These are phyloP conservation scores for Penicillium sp. DNA, from an alignment of 2,329 filamentous ascomycete species.

Conservation along the genomic window DNA sequence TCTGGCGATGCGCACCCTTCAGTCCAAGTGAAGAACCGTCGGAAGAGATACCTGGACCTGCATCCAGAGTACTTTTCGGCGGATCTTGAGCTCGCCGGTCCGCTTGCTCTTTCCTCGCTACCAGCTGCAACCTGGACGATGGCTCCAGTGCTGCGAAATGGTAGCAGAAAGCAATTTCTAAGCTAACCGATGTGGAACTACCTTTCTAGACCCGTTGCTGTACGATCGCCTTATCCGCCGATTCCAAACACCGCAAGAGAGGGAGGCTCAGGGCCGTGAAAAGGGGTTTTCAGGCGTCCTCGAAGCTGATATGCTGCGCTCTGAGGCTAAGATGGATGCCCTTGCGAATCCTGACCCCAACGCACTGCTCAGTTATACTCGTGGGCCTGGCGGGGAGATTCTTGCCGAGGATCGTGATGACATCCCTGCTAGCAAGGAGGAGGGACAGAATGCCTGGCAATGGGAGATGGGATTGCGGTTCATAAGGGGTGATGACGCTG, in stretches of 20 bases:
- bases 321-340: slow-evolving; percentile 67
- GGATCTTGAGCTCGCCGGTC: slow-evolving; percentile 59
- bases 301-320: slow-evolving; percentile 69
- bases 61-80: slow-evolving; percentile 68
- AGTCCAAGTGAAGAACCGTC: slow-evolving; percentile 65
- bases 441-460: slow-evolving; percentile 64
- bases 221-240: slow-evolving; percentile 75
- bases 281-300: slow-evolving; percentile 76
- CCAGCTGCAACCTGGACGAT: slow-evolving; percentile 9
- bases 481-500: slow-evolving; percentile 65
- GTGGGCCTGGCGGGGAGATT: slow-evolving; percentile 52
- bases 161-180: slow-evolving; percentile 7
- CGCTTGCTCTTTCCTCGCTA: slow-evolving; percentile 31
- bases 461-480: slow-evolving; percentile 70
- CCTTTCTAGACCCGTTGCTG: slow-evolving; percentile 61
- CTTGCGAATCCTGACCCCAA: slow-evolving; percentile 52
- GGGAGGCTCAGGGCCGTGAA: slow-evolving; percentile 63
- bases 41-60: slow-evolving; percentile 67
- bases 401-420: slow-evolving; percentile 56
- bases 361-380: slow-evolving; percentile 47
- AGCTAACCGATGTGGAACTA: slow-evolving; percentile 25
- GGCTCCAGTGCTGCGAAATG: slow-evolving; percentile 9
- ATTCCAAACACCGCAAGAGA: slow-evolving; percentile 68
- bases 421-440: slow-evolving; percentile 55
- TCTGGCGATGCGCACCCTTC: slow-evolving; percentile 18